Base-by-base conservation (phyloP, 2,329 filamentous ascomycete genomes). In the Ascochyta rabiei region DNA sequence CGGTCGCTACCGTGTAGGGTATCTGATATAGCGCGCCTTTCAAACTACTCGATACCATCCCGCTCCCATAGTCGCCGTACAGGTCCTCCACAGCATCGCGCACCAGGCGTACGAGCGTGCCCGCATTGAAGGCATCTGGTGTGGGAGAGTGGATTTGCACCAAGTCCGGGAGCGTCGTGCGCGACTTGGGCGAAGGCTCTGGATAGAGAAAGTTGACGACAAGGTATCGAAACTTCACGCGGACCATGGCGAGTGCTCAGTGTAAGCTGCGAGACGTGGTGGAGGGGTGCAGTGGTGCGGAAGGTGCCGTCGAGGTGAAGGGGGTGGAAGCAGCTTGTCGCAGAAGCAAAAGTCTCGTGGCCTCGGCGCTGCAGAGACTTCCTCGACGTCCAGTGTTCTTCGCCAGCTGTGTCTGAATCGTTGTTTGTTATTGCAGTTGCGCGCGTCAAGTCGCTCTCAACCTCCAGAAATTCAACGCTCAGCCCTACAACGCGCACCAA, bases 141-240 rank as follows among this genome's bases (percentile, higher is more conserved):
- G 89, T 96, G 0, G 93, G 92, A 44, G 88, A 86, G 73, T 93
- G 89, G 76, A 96, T 88, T 48, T 87, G 81, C 24, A 98, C 78
- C 53, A 89, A 81, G 40, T 78, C 85, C 75, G 71, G 89, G 75
- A 69, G 82, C 64, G 63, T 76, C 30, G 64, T 62, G 40, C 62
- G 65, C 71, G 54, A 48, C 19, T 66, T 68, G 44, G 53, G 73
- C 69, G 57, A 56, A 12, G 84, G 79, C 6, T 86, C 82, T 0
- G 93, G 91, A 69, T 97, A 97, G 41, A 98, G 82, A 62, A 98
- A 92, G 72, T 96, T 91, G 59, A 98, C 86, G n/a, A 98, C 86
- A 16, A 99, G 84, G 75, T 99, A 99, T 68, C 95, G 88, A 76
- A 96, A 89, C 77, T 99, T 99, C 64, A 98, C 86, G 71, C 95